Conservation (phyloP, 1,284 basidiomycete genomes). For the Sphaerobolus stellatus region DNA sequence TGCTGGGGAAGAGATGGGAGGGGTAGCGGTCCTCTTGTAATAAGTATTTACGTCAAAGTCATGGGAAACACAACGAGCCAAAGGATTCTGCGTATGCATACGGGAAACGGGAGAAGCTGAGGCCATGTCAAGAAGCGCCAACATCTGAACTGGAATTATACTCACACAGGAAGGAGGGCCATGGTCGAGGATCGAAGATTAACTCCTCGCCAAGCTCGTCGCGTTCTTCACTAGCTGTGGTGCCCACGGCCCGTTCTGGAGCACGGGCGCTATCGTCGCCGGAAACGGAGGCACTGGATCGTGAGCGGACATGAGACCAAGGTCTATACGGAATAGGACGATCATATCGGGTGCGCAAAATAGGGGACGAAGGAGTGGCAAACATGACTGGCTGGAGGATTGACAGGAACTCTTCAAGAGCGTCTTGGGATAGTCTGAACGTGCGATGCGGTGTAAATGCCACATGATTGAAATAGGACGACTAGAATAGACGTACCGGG, state of each 20-base stretch:
- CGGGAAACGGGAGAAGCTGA: slow-evolving; percentile 76
- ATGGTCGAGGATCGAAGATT: slow-evolving; percentile 14
- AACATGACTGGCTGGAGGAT: slow-evolving; percentile 65
- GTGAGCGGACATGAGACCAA: slow-evolving; percentile 2
- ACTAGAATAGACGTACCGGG: slow-evolving; percentile 45
- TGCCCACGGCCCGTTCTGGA: slow-evolving; percentile 5
- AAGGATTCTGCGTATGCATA: slow-evolving; percentile 72
- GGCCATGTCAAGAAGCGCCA: neutral
- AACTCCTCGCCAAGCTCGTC: slow-evolving; percentile 17
- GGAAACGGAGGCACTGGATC: slow-evolving; percentile 10
- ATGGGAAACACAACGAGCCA: slow-evolving; percentile 27
- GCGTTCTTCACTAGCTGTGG: slow-evolving; percentile 10
- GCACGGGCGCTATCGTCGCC: slow-evolving; percentile 12
- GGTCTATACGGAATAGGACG: slow-evolving; percentile 48
- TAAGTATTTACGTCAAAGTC: slow-evolving; percentile 7
- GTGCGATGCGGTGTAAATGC: neutral
- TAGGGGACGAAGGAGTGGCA: slow-evolving; percentile 56
- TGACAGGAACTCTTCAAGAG: slow-evolving; percentile 77
- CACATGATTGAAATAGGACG: neutral
- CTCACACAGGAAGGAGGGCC: slow-evolving; percentile 19
- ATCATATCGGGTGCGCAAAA: slow-evolving; percentile 53
- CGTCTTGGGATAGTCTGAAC: slow-evolving; percentile 52
- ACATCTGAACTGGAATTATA: slow-evolving; percentile 8
- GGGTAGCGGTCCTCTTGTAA: neutral
- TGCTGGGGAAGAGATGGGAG: slow-evolving; percentile 5